Conservation (phyloP, 2,329 filamentous ascomycete genomes). For the Elsinoe arachidis region DNA sequence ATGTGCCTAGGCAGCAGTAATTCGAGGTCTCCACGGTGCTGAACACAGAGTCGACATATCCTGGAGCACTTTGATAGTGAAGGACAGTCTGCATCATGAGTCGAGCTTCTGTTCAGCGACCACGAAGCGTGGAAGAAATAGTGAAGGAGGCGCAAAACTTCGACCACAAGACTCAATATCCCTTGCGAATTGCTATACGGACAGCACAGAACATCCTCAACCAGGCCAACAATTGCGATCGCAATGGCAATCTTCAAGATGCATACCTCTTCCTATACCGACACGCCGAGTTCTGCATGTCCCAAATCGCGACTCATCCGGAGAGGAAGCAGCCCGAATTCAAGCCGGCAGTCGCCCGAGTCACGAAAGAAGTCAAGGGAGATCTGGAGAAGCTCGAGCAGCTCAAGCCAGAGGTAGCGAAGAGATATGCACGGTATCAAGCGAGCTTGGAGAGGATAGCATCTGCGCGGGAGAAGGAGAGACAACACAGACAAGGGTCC, state of each 20-base stretch:
- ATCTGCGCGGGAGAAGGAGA: constrained; percentile 21
- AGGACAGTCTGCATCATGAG: not conserved
- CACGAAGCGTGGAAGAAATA: constrained; percentile 69
- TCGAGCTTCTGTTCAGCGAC: constrained; percentile 27
- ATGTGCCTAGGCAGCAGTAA: not conserved
- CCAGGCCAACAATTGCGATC: constrained; percentile 79
- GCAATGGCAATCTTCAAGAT: constrained; percentile 76
- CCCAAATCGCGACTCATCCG: constrained; percentile 67
- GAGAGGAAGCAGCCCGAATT: constrained; percentile 59
- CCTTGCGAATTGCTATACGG: constrained; percentile 72
- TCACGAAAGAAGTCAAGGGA: constrained; percentile 52
- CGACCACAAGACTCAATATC: constrained; percentile 67
- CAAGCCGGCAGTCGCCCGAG: constrained; percentile 44
- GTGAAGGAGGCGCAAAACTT: constrained; percentile 67
- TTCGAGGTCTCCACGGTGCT: not conserved
- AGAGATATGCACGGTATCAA: constrained; percentile 59
- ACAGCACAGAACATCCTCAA: constrained; percentile 71
- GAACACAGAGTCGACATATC: not conserved
- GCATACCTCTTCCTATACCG: constrained; percentile 88
- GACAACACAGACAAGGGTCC: constrained; percentile 14
- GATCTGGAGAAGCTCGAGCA: constrained; percentile 65
- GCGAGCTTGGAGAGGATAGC: constrained; percentile 39
- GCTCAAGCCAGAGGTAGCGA: constrained; percentile 69
- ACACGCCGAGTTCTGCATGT: constrained; percentile 74
- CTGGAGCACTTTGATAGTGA: not conserved